Conservation (phyloP, 306 rosid species). For the Pyrus bretschneideri region DNA sequence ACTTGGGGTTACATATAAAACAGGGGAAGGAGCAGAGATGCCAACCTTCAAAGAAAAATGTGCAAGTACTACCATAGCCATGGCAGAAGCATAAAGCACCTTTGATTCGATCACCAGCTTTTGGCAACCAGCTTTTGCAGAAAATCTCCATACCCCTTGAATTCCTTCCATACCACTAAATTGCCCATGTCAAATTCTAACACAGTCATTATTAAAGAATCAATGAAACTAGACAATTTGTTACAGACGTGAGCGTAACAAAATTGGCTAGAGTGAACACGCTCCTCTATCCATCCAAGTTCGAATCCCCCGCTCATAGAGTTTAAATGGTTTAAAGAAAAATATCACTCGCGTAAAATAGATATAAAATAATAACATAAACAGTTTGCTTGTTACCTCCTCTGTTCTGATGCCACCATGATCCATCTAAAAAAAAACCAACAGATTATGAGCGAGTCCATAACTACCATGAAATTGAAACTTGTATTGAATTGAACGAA, state of each 20-base stretch:
- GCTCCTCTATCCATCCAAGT: no score
- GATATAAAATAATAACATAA: no score
- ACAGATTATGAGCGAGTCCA: neutral
- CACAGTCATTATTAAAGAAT: neutral
- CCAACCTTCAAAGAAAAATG: slow-evolving; percentile 72
- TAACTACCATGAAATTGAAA: neutral
- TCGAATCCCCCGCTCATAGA: no score
- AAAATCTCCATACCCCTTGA: slow-evolving; percentile 68
- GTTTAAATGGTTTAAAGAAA: no score
- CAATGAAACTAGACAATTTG: no score
- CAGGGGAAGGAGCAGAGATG: neutral
- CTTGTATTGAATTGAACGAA: slow-evolving; percentile 2
- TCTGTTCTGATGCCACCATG: slow-evolving; percentile 55
- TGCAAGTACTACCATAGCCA: slow-evolving; percentile 77
- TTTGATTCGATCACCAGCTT: slow-evolving; percentile 35
- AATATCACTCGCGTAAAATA: no score
- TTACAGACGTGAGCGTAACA: no score
- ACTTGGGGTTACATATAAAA: neutral
- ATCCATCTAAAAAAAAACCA: slow-evolving; percentile 34
- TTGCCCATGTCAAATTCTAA: neutral
- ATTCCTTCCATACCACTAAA: slow-evolving; percentile 54
- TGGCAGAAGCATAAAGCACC: slow-evolving; percentile 64
- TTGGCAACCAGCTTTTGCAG: slow-evolving; percentile 72
- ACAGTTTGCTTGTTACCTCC: slow-evolving; percentile 37
- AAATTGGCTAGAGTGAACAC: no score